Evolutionary conservation across 1,284 basidiomycete genomes (phyloP), one percentile per base, ranked within the genome.

Genomic region (Xanthoconium separans): DNA sequence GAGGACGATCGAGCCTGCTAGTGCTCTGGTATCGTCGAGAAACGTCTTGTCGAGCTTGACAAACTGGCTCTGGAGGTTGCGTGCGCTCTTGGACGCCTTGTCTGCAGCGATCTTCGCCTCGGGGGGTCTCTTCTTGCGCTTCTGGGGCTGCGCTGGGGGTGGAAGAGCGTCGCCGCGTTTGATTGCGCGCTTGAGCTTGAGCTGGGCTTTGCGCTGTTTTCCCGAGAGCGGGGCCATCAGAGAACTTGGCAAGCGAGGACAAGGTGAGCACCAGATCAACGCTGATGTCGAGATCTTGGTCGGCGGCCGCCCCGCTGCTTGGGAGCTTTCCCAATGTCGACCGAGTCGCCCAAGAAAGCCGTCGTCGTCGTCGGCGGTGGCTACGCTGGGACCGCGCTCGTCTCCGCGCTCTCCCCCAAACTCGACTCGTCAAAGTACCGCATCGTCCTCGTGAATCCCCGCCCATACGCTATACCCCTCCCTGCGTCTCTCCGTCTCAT

Each of bases 131-230:
- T 52, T 58, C 29, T 54, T 65, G 41, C 47, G 64, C 51, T 55
- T 69, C 4, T 59, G 42, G 15, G 48, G 43, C 12, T 55, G 65
- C 57, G 59, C 72, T 71, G 48, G 68, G 55, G 20, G 79, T 70
- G 40, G 76, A 73, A 78, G 70, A 47, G 78, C 66, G 60, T 92
- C 89, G 18, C 89, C 91, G 34, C 91, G 84, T 69, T 94, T 94
- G 33, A 86, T 73, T 1, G 91, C 91, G n/a, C 91, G 85, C 63
- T 88, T 89, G 55, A 83, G 77, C 65, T 87, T 83, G 6, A 85
- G 77, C 58, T 89, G 80, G 8, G 80, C 82, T 62, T 86, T 91
- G 63, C 84, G 87, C 68, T 89, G 78, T 59, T 86, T 91, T 42
- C 75, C 77, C 1, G 89, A 91, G 34, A 85, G 79, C 47, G 77